These are phyloP conservation scores for Fusarium chlamydosporum DNA, from an alignment of 2,329 filamentous ascomycete species.

Conservation along the genomic window DNA sequence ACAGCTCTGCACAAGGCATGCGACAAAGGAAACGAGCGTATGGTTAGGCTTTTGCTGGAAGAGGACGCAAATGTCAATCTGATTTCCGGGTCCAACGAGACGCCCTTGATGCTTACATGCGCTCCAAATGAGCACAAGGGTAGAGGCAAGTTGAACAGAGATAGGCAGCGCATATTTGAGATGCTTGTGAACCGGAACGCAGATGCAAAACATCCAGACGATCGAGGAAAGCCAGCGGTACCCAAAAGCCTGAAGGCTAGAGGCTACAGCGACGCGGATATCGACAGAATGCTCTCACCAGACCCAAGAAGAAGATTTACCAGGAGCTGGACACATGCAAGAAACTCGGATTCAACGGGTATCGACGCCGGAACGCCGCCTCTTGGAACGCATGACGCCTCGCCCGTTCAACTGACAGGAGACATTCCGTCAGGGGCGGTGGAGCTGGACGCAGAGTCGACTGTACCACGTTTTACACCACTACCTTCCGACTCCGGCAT, in stretches of 20 bases:
- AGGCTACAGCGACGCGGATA: conserved; percentile 11
- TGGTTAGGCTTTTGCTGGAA: conserved; percentile 20
- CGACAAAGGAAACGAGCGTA: conserved; percentile 13
- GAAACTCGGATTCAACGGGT: not conserved
- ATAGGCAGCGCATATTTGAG: conserved; percentile 10
- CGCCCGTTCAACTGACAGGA: conserved; percentile 3
- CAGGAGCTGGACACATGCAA: not conserved
- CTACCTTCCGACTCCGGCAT: not conserved
- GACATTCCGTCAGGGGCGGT: not conserved
- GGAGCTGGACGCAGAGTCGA: not conserved
- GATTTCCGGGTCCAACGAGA: conserved; percentile 10
- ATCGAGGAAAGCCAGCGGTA: conserved; percentile 11
- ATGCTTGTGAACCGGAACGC: conserved; percentile 12
- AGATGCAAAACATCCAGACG: not conserved
- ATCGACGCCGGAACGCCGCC: not conserved
- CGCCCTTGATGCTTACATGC: conserved; percentile 20
- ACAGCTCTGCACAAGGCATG: conserved; percentile 30
- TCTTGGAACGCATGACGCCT: not conserved
- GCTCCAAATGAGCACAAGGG: conserved; percentile 4
- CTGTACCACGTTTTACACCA: not conserved
- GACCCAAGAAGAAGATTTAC: conserved; percentile 10
- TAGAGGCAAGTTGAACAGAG: not conserved
- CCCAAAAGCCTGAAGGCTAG: conserved; percentile 15
- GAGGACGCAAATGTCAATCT: conserved; percentile 27
- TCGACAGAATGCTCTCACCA: conserved; percentile 20